Base-by-base conservation (phyloP, 139 green algal species). In the Asterochloris erici region DNA sequence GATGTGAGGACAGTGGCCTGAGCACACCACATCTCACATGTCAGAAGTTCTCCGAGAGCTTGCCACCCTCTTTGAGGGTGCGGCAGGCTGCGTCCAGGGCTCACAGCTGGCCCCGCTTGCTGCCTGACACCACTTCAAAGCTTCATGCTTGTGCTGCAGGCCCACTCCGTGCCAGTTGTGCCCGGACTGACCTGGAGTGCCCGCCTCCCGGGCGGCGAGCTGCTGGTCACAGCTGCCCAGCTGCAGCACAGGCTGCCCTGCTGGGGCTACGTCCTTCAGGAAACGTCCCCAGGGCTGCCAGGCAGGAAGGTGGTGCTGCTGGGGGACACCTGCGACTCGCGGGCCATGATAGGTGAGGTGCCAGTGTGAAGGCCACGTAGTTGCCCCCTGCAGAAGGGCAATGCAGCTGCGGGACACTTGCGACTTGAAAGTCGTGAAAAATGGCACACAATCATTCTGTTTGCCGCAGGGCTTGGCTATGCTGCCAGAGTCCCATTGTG, bases 391-490 rank as follows among this genome's bases (percentile, higher is more conserved):
- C 21, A 62, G 27, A 26, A 24, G 4, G 83, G 90, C 96, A 19
- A 90, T 97, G 0, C 85, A 98, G 4, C 86, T 99, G 80, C 95
- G 96, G 0, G 96, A 99, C 89, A 98, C 96, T 16, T 91, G 93
- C 73, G 84, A 95, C 87, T 94, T 87, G 0, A 15, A 71, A 4
- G 81, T 89, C 63, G 93, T 99, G 13, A 89, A 38, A 60, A 64
- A 74, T 54, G 38, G 38, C 38, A 54, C 38, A 54, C 38, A 2
- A 54, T 54, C 38, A 54, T 54, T 54, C 38, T 54, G 38, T 54
- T 54, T 54, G 38, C 38, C 6, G n/a, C 38, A 54, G 6, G 38
- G 38, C 38, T 54, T 6, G 6, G 38, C 38, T 54, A 6, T 54
- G 38, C 38, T 54, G 38, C 38, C 38, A 54, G 38, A 6, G 38